Evolutionary conservation across 2,329 filamentous ascomycete genomes (phyloP).

Genomic region (Aureobasidium sp.): DNA sequence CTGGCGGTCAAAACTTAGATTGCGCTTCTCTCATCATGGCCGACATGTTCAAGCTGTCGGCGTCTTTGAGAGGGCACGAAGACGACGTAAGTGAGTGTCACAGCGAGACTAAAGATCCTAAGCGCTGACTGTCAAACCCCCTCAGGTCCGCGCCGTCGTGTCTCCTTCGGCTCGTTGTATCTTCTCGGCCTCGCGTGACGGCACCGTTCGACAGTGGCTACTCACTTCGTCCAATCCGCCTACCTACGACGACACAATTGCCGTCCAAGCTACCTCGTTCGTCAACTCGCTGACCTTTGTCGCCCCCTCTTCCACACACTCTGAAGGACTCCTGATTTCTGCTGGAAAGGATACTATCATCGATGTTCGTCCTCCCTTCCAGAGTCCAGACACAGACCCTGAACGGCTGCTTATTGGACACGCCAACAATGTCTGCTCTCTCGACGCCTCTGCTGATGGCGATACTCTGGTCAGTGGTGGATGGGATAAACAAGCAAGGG

Average conservation of each 20-base stretch:
- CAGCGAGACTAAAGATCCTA: background rate
- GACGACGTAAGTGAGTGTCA: conserved; percentile 65
- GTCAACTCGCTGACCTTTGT: conserved; percentile 79
- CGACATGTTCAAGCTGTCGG: conserved; percentile 81
- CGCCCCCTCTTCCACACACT: conserved; percentile 58
- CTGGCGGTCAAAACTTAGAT: background rate
- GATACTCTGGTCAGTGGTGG: conserved; percentile 79
- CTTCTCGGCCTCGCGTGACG: conserved; percentile 84
- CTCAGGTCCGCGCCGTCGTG: conserved; percentile 75
- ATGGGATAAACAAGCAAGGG: conserved; percentile 82
- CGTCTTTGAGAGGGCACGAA: conserved; percentile 80
- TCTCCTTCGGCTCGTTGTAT: conserved; percentile 68
- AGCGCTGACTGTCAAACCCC: conserved; percentile 7
- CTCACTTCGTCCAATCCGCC: conserved; percentile 59
- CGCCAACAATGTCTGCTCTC: conserved; percentile 75
- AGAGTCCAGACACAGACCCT: conserved; percentile 64
- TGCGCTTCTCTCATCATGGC: conserved; percentile 46
- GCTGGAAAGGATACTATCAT: conserved; percentile 90
- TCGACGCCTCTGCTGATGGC: conserved; percentile 69
- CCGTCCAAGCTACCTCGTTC: conserved; percentile 74
- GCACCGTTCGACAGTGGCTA: conserved; percentile 81
- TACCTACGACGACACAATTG: conserved; percentile 67
- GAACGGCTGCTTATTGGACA: conserved; percentile 84
- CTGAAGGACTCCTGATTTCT: conserved; percentile 76
- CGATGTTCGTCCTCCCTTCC: conserved; percentile 70